Evolutionary conservation across 305 asterid species (phyloP).

Genomic region (Fraxinus baroniana): DNA sequence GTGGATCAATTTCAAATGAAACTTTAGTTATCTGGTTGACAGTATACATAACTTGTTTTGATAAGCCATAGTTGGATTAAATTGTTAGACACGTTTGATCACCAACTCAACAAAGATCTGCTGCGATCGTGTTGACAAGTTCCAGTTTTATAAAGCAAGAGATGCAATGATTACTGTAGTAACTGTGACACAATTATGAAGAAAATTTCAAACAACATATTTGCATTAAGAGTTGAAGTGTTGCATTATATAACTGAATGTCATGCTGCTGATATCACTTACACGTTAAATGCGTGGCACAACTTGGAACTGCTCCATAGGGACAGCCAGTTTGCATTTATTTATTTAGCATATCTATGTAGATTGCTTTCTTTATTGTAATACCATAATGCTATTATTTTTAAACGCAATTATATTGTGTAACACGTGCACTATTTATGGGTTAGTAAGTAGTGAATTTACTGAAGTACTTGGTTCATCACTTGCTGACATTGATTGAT

Average conservation of each 20-base stretch:
- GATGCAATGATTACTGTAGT: background rate
- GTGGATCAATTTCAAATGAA: background rate
- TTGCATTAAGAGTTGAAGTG: background rate
- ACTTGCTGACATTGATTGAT: background rate
- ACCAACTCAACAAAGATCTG: background rate
- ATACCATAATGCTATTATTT: background rate
- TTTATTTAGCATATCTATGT: background rate
- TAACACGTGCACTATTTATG: background rate
- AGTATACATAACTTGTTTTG: background rate
- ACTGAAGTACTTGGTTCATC: background rate
- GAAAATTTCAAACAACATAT: background rate
- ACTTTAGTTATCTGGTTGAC: background rate
- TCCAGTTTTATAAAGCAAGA: background rate
- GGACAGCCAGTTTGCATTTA: background rate
- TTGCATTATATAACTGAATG: background rate
- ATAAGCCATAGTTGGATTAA: background rate
- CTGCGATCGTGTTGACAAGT: background rate
- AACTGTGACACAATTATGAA: background rate
- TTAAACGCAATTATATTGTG: background rate
- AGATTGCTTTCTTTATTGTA: background rate
- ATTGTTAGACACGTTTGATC: background rate
- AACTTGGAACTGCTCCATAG: background rate
- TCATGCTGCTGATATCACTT: background rate
- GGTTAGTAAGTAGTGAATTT: background rate
- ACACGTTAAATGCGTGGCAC: background rate